These are phyloP conservation scores for Cocos nucifera DNA, from an alignment of 176 grass and related monocot species.

Conservation along the genomic window DNA sequence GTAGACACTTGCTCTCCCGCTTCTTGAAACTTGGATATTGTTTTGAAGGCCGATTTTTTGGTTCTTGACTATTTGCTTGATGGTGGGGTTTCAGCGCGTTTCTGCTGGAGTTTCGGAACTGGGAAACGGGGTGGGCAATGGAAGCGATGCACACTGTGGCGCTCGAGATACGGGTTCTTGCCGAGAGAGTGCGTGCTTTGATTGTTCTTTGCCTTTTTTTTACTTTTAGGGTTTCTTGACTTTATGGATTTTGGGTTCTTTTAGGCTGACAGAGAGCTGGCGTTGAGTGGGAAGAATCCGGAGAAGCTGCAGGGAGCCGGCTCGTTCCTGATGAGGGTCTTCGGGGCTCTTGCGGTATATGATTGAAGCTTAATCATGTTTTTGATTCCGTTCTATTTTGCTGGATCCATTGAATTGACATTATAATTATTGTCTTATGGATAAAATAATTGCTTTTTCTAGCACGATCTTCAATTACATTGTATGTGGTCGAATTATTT, in stretches of 20 bases:
- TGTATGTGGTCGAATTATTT: too few species aligned
- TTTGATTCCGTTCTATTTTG: too few species aligned
- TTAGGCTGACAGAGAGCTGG: conserved; percentile 86
- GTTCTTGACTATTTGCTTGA: background rate
- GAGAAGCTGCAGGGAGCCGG: conserved; percentile 87
- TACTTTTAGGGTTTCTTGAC: too few species aligned
- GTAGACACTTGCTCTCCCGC: conserved; percentile 16
- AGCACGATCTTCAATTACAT: too few species aligned
- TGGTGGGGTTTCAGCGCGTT: conserved; percentile 53
- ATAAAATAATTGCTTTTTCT: too few species aligned
- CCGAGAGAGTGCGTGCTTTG: conserved; percentile 56
- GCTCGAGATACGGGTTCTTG: conserved; percentile 84
- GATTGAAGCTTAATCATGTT: too few species aligned
- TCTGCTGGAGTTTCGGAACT: conserved; percentile 92
- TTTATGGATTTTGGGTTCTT: conserved; percentile 20
- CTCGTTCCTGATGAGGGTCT: conserved; percentile 96
- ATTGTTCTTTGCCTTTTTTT: too few species aligned
- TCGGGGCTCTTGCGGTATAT: conserved; percentile 67
- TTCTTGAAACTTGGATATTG: background rate
- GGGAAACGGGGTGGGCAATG: conserved; percentile 88
- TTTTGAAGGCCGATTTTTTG: background rate
- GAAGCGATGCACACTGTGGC: conserved; percentile 67
- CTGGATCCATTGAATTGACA: too few species aligned
- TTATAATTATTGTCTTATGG: too few species aligned
- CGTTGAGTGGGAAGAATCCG: conserved; percentile 62